phyloP scores from a whole-genome alignment of 805 yeast genomes.

The Lipomyces kockii region DNA sequence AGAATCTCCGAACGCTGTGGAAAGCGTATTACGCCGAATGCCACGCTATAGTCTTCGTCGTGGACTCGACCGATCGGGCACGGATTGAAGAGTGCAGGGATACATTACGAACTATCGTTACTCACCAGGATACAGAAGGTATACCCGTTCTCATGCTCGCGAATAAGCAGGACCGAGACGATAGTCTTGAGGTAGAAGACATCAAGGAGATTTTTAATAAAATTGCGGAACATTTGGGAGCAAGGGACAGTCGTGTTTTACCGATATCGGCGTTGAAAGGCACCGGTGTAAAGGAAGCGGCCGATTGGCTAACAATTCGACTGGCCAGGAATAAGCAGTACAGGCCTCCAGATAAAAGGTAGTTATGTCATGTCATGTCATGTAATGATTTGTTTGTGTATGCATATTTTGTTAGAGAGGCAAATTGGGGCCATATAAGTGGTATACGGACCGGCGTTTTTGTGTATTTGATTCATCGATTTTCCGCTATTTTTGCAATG shows the following conservation, averaged over 20 bases:
- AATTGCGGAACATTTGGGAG: conserved; percentile 81
- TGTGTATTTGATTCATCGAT: not conserved
- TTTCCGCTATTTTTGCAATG: not conserved
- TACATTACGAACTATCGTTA: conserved; percentile 59
- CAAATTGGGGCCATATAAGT: not conserved
- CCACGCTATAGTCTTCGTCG: conserved; percentile 90
- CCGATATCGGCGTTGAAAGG: conserved; percentile 85
- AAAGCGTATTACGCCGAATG: conserved; percentile 79
- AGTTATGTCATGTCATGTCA: not conserved
- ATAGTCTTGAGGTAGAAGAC: conserved; percentile 73
- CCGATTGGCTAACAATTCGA: conserved; percentile 84
- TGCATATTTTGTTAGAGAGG: not conserved
- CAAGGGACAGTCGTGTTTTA: conserved; percentile 86
- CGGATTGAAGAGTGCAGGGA: conserved; percentile 82
- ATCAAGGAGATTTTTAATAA: conserved; percentile 82
- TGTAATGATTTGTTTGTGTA: not conserved
- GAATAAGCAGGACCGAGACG: conserved; percentile 84
- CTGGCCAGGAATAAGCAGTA: conserved; percentile 67
- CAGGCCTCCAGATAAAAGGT: conserved; percentile 58
- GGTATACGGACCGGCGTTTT: not conserved
- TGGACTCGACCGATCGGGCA: conserved; percentile 85
- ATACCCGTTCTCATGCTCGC: conserved; percentile 94
- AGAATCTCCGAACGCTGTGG: conserved; percentile 84
- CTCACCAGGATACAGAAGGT: conserved; percentile 67
- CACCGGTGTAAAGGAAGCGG: conserved; percentile 82